Base-by-base conservation (phyloP, 2,329 filamentous ascomycete genomes). In the Colletotrichum incanum region DNA sequence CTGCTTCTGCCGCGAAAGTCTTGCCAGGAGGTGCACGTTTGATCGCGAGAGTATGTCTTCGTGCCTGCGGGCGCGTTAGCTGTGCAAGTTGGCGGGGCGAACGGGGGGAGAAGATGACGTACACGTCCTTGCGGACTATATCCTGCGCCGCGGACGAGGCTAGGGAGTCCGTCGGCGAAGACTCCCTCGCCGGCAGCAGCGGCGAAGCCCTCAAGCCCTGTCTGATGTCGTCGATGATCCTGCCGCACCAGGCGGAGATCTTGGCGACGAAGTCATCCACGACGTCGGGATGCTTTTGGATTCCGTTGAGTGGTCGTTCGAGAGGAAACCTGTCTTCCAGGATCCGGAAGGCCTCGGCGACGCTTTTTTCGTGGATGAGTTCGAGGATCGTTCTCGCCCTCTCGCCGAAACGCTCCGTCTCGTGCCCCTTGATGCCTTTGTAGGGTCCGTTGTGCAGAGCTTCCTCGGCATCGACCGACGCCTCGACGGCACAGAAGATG, bases 101-200 rank as follows among this genome's bases (percentile, higher is more conserved):
- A 12, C 34, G n/a, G 28, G 6, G 28, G 12, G 28, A 2, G 11
- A 9, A 14, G 18, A 14, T 3, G 16, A 26, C 64, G 20, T 62
- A 71, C 68, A 67, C 56, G 26, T 71, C 64, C 14, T 37, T 67
- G 41, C 68, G 68, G 26, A 71, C 68, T 14, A 67, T 54, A 26
- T 61, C 52, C 0, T 37, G 68, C 2, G 20, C 12, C 18, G 52
- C 34, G 49, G 63, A 67, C 26, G 63, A 62, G 5, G 68, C 47
- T 12, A 71, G 56, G 14, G 68, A 71, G 18, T 67, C 64, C 2
- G 68, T 49, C 37, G 68, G 68, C 20, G 68, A 71, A 28, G 47
- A 37, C 23, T 63, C 37, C 49, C 58, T 52, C 11, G 31, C 3
- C 39, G 39, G 43, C 9, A 20, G 23, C 37, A n/a, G 39, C n/a